These are phyloP conservation scores for Neonectria punicea DNA, from an alignment of 2,329 filamentous ascomycete species.

Conservation along the genomic window DNA sequence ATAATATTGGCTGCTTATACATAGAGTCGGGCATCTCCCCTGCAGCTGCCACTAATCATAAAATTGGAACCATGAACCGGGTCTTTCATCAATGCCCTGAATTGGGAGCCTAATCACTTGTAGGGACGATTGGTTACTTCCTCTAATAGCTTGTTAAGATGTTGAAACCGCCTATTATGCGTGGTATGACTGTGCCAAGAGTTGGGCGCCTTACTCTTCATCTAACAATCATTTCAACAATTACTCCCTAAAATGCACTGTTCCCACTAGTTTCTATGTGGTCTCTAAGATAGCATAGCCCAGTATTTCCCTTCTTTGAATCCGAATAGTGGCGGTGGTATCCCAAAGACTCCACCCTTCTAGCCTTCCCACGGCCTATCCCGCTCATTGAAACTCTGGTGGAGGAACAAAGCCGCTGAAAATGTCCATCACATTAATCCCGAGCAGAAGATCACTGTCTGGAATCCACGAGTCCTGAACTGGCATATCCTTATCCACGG, in stretches of 20 bases:
- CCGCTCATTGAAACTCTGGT: conserved; percentile 8
- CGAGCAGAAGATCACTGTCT: conserved; percentile 30
- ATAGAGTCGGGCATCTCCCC: not conserved
- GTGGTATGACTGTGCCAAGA: no score
- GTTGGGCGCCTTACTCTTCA: no score
- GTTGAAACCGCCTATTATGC: not conserved
- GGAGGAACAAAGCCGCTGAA: conserved; percentile 27
- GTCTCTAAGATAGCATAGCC: no score
- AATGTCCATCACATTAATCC: conserved; percentile 39
- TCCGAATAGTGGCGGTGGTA: not conserved
- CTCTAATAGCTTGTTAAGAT: not conserved
- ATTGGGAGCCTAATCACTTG: not conserved
- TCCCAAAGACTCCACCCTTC: not conserved
- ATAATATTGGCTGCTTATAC: not conserved
- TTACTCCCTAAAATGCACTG: no score
- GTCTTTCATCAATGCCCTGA: not conserved
- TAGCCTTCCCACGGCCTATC: not conserved
- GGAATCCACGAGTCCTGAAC: conserved; percentile 30
- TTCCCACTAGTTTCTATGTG: no score
- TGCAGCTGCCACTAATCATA: not conserved
- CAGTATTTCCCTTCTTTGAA: not conserved
- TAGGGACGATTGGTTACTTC: no score
- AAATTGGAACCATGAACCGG: not conserved
- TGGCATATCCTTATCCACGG: conserved; percentile 19
- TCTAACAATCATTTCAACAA: no score